Base-by-base conservation (phyloP, 2,329 filamentous ascomycete species). In the Geosmithia putterillii region DNA sequence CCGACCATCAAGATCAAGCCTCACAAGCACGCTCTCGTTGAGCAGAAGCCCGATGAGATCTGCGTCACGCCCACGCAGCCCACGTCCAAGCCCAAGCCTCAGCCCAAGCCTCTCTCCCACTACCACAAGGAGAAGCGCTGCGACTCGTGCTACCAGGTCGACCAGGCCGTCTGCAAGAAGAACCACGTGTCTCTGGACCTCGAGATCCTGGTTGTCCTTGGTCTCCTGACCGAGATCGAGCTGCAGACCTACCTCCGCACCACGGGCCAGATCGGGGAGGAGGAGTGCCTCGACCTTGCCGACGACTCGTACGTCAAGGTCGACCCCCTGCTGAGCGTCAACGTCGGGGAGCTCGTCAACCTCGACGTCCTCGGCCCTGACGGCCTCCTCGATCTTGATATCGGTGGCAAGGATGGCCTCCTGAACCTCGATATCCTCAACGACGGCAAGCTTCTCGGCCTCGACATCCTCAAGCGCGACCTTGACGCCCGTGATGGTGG, bases 201-300 rank as follows among this genome's bases (percentile, higher is more conserved):
- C 6, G 46, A 51, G 39, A 41, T 50, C 40, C 47, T 53, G 10
- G 41, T 51, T 25, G 34, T 48, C n/a, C 43, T 52, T 12, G 51
- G 45, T 15, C 50, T 53, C 28, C 45, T 53, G 3, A 49, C 46
- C 21, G 42, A 51, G 37, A 48, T 50, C 23, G 46, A 52, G 20
- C 50, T 54, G 28, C 45, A 52, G 19, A 40, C 49, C 44, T 54
- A 53, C 45, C 50, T 54, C 20, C 43, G 45, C 23, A 49, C 43
- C 34, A 46, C 36, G 18, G 51, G 51, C 6, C 41, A 38, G n/a
- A 38, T 32, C 28, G 22, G 21, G 21, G 38, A 44, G 25, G 42
- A 42, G 35, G 20, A 39, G 43, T 22, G 46, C 19, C n/a, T 49
- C 42, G 9, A 45, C 18, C 34, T 42, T 32, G 39, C 25, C 7